These are phyloP conservation scores for Ophiosphaerella narmari DNA, from an alignment of 2,329 filamentous ascomycete genomes.

Conservation along the genomic window DNA sequence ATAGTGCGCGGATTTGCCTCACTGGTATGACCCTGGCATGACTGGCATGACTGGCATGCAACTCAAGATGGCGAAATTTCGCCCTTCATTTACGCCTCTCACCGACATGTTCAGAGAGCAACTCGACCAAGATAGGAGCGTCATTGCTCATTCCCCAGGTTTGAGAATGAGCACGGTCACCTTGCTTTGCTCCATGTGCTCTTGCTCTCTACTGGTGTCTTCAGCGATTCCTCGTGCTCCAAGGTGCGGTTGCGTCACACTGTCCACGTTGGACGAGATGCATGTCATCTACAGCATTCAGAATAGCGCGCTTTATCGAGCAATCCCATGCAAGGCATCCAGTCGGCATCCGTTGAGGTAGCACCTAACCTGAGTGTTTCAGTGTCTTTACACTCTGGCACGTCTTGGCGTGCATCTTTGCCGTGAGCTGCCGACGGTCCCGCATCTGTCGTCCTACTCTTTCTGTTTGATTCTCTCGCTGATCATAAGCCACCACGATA, in stretches of 20 bases:
- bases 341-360: constrained; percentile 16
- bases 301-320: constrained; percentile 19
- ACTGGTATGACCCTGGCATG: constrained; percentile 29
- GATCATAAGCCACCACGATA: no score
- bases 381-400: not conserved
- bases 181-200: constrained; percentile 30
- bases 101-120: constrained; percentile 31
- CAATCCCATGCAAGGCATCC: constrained; percentile 18
- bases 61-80: constrained; percentile 19
- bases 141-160: constrained; percentile 16
- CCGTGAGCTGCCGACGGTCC: not conserved
- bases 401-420: not conserved
- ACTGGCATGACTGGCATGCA: constrained; percentile 11
- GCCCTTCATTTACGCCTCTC: constrained; percentile 27
- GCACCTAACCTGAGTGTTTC: constrained; percentile 1
- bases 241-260: constrained; percentile 16
- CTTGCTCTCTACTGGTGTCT: constrained; percentile 8
- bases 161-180: constrained; percentile 9
- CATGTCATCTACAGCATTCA: constrained; percentile 32
- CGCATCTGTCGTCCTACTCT: not conserved
- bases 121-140: constrained; percentile 3
- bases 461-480: not conserved
- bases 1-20: constrained; percentile 24
- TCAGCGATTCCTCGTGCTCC: constrained; percentile 37
- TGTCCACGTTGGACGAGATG: constrained; percentile 19